Conservation (phyloP, 2,329 filamentous ascomycete genomes). For the Ophiocordyceps camponoti-leonardi region DNA sequence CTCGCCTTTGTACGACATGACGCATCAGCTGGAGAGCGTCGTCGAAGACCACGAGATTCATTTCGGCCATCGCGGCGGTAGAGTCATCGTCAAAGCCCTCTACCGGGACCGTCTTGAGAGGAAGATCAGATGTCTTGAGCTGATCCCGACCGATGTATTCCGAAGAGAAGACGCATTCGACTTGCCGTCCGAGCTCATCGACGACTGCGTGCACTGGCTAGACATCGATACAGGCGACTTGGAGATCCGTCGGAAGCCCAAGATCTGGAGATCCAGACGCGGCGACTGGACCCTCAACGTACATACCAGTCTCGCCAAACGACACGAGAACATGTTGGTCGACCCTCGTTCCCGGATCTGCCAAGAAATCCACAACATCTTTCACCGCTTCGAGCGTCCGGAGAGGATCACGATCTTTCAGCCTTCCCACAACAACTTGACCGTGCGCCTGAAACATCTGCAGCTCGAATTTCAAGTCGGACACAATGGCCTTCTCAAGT, state of each 20-base stretch:
- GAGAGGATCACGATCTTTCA: slow-evolving; percentile 16
- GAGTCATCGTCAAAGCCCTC: slow-evolving; percentile 25
- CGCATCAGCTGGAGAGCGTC: slow-evolving; percentile 19
- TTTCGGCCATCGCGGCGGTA: slow-evolving; percentile 26
- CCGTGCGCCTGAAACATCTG: slow-evolving; percentile 32
- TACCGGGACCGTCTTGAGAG: background rate
- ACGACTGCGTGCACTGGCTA: slow-evolving; percentile 43
- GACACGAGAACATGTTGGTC: slow-evolving; percentile 18
- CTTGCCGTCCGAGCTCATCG: slow-evolving; percentile 30
- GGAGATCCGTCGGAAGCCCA: slow-evolving; percentile 27
- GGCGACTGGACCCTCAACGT: slow-evolving; percentile 19
- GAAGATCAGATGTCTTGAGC: slow-evolving; percentile 10
- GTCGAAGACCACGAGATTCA: slow-evolving; percentile 23
- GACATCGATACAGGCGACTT: slow-evolving; percentile 22
- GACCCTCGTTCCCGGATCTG: slow-evolving; percentile 28
- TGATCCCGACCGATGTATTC: slow-evolving; percentile 17
- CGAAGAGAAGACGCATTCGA: slow-evolving; percentile 16
- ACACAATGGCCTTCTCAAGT: slow-evolving; percentile 21
- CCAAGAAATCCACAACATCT: slow-evolving; percentile 21
- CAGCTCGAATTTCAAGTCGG: slow-evolving; percentile 38
- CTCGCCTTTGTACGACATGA: slow-evolving; percentile 34
- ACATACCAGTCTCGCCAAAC: slow-evolving; percentile 3
- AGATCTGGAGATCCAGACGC: slow-evolving; percentile 10
- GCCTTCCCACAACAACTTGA: slow-evolving; percentile 15
- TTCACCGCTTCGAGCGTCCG: slow-evolving; percentile 20